Evolutionary conservation across 192 early-diverging fungal species (phyloP), one percentile per base, ranked within the genome.

Genomic region (Phlyctochytrium planicorne): DNA sequence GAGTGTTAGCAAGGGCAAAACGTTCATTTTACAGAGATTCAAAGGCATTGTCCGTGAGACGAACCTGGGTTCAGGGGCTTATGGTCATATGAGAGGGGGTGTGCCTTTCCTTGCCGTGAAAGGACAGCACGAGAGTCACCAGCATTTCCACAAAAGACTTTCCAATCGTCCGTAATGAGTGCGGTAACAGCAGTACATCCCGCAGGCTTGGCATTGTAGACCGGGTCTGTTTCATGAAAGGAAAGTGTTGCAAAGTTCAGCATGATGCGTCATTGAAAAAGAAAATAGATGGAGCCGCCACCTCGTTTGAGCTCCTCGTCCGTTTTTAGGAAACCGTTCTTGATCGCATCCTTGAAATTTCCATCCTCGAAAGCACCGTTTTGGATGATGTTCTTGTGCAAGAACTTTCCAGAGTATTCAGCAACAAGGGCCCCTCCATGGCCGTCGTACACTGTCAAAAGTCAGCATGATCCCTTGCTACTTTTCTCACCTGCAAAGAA

Each of bases 381-480:
- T 33, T 78, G 71, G 3, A 84, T 72, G 31, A 97, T 84, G 52
- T 80, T 80, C 34, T 86, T 71, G 71, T 96, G 93, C 52, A 97
- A 77, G 32, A 83, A 66, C 4, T 82, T 77, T 16, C 93, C 96
- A 29, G 90, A 84, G 69, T 89, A 94, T 71, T 87, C 87, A 32
- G 96, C 95, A n/a, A 93, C 87, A 67, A 79, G 81, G 35, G 75
- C 61, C 6, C 92, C 92, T 71, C 93, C 96, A 69, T 98, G 96
- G 1, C 96, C 96, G 74, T 98, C 96, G 77, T 88, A 98, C 16
- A 98, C 94, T 20, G 89, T 93, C 84, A 96, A 98, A 76, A 95
- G 94, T 30, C 89, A n/a, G n/a, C n/a, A n/a, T n/a, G n/a, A n/a
- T n/a, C n/a, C n/a, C n/a, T n/a, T n/a, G 88, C 14, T 20, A 24